Conservation (phyloP, 2,329 filamentous ascomycete genomes). For the Neofusicoccum kwambonambiense region DNA sequence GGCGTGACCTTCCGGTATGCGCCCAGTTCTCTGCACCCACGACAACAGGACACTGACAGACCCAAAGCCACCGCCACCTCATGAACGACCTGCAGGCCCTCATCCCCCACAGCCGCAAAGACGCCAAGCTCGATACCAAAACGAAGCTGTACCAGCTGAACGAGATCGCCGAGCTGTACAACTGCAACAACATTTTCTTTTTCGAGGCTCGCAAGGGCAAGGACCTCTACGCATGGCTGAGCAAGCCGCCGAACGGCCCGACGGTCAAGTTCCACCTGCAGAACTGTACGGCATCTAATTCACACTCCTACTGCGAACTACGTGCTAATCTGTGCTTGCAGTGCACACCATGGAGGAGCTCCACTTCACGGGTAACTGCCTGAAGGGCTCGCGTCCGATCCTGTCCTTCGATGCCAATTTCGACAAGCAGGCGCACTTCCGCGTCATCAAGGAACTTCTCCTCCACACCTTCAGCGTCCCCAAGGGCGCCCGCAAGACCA, state of each 20-base stretch:
- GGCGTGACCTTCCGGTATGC: constrained; percentile 82
- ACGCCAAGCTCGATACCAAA: constrained; percentile 96
- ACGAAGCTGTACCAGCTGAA: constrained; percentile 64
- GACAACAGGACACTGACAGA: constrained; percentile 12
- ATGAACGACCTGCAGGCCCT: constrained; percentile 85
- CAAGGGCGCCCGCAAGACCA: constrained; percentile 80
- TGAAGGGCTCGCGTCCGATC: constrained; percentile 88
- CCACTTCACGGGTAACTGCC: constrained; percentile 93
- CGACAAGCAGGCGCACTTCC: constrained; percentile 75
- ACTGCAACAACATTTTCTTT: constrained; percentile 92
- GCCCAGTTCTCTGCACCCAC: neutral
- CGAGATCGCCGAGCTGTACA: constrained; percentile 66
- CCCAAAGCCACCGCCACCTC: constrained; percentile 79
- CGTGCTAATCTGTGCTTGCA: constrained; percentile 23
- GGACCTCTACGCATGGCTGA: constrained; percentile 92
- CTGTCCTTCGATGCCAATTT: constrained; percentile 90
- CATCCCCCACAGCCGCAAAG: constrained; percentile 88
- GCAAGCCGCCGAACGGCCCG: constrained; percentile 83
- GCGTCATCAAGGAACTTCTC: constrained; percentile 85
- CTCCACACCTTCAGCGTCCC: constrained; percentile 90
- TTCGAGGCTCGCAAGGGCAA: constrained; percentile 93
- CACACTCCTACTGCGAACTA: neutral
- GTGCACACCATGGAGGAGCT: constrained; percentile 96
- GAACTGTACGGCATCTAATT: constrained; percentile 53
- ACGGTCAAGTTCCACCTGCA: constrained; percentile 76